Evolutionary conservation across 306 rosid species (phyloP), one percentile per base, ranked within the genome.

Genomic region (Amphicarpaea edgeworthii): DNA sequence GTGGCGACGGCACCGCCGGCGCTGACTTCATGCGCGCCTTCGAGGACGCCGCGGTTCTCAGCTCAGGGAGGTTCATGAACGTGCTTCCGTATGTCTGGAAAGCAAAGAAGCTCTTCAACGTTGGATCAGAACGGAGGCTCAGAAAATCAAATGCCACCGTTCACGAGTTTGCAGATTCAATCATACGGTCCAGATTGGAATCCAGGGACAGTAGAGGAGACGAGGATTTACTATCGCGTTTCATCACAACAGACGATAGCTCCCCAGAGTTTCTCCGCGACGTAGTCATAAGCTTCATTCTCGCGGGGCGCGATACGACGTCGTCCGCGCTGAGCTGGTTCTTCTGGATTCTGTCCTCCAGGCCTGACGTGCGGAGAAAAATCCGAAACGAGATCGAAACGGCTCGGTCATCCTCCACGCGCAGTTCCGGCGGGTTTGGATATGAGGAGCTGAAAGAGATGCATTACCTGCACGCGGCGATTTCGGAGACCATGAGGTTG

Each of bases 301-400:
- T 92, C 0, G 97, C 97, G 0, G 96, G 97, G 0, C 77, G 96
- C 4, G 97, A 92, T 45, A 79, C 97, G 8, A 90, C 96, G 1
- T 90, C 97, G 14, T 77, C 96, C 0, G 96, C 92, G 3, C 28
- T 92, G 10, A 85, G 79, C 3, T 90, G 97, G 97, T 86, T 92
- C 69, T 92, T 92, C 38, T 90, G 96, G 97, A 46, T 87, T 20
- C 3, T 88, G 3, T 87, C 92, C 0, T 87, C 89, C 0, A 76
- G 84, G 6, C 84, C 78, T 0, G 80, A 83, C 12, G 85, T 83
- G 19, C 43, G 77, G 58, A 21, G 5, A 5, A 83, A 81, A 40
- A 85, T 88, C 12, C 12, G 64, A 1, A 9, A 63, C 0, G 96
- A 90, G 66, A 74, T 90, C 0, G 42, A 69, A 72, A 55, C 24